phyloP scores from a whole-genome alignment of 2,329 filamentous ascomycete species.

The Aureobasidium zeae region DNA sequence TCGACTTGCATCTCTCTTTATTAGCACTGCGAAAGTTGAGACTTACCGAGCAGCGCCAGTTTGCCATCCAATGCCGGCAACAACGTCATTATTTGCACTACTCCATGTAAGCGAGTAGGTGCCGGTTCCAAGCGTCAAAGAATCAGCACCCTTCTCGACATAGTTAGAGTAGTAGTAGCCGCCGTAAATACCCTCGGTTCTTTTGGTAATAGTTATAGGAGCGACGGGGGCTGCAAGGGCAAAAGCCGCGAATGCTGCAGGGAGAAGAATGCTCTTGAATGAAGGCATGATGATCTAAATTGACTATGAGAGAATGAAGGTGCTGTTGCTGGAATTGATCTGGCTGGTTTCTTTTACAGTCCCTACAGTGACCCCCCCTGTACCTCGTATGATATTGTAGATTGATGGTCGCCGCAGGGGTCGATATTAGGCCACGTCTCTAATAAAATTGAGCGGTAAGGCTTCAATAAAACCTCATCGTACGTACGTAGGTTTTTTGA shows the following conservation, averaged over 20 bases:
- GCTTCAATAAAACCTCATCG: too few species aligned
- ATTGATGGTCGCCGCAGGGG: too few species aligned
- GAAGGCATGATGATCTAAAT: conserved; percentile 2
- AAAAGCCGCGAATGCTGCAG: background rate
- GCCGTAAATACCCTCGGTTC: conserved; percentile 9
- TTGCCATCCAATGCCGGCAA: conserved; percentile 51
- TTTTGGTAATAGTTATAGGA: conserved; percentile 10
- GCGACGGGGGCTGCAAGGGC: background rate
- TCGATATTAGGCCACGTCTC: too few species aligned
- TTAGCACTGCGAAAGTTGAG: background rate
- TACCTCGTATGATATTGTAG: too few species aligned
- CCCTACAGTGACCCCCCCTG: too few species aligned
- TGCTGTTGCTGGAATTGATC: background rate
- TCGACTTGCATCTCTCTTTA: background rate
- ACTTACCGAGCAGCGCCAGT: conserved; percentile 42
- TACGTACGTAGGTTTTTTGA: too few species aligned
- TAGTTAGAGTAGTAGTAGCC: conserved; percentile 18
- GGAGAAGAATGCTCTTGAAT: background rate
- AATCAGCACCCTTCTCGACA: conserved; percentile 15
- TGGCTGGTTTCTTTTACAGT: too few species aligned
- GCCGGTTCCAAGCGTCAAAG: conserved; percentile 15
- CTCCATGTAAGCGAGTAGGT: conserved; percentile 16
- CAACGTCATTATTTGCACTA: conserved; percentile 27
- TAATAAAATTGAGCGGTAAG: too few species aligned
- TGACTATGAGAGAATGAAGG: background rate